These are phyloP conservation scores for Fusarium pseudograminearum DNA, from an alignment of 2,329 filamentous ascomycete genomes.

Conservation along the genomic window DNA sequence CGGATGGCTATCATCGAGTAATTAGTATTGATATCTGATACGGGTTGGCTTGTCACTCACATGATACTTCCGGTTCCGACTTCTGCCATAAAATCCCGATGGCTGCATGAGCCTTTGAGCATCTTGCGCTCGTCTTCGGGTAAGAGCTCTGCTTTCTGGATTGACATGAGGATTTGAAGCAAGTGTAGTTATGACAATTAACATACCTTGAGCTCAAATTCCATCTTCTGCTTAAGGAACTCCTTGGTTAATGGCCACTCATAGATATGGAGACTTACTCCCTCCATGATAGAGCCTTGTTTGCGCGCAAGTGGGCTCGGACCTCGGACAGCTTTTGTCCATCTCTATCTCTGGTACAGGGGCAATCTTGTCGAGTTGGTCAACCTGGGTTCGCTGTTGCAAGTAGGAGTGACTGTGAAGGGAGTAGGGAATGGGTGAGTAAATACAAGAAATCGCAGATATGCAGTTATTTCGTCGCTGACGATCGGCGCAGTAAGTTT, in stretches of 20 bases:
- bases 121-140: background rate
- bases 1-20: background rate
- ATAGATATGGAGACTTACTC: no score
- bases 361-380: background rate
- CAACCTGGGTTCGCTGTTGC: no score
- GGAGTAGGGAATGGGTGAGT: background rate
- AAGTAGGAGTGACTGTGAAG: no score
- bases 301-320: background rate
- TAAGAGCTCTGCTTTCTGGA: background rate
- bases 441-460: background rate
- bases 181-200: rapidly evolving
- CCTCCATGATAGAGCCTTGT: background rate
- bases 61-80: background rate
- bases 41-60: background rate
- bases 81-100: background rate
- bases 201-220: background rate
- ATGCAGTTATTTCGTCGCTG: rapidly evolving
- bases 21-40: background rate
- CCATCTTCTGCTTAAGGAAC: background rate
- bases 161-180: background rate
- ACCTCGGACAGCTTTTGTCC: background rate
- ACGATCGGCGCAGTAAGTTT: background rate
- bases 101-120: background rate
- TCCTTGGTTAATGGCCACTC: no score
- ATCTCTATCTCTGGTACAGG: background rate